A percentile compares a stretch with the other conserved stretches of the same genome.
phyloP scores from a whole-genome alignment of 129 eudicot genomes.

The Calendula officinalis region DNA sequence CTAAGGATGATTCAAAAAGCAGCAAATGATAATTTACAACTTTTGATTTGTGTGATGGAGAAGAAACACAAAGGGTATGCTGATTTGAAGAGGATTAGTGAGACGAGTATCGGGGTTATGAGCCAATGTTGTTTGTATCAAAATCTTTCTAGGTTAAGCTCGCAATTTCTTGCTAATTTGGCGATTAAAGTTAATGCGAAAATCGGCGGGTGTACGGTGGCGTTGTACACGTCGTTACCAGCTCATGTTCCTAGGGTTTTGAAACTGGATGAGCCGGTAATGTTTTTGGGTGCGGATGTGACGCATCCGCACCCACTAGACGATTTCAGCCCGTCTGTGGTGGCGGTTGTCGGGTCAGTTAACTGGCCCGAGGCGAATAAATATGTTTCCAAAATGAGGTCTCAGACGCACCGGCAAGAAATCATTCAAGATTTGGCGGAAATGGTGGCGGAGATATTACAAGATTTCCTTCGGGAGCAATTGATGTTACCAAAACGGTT shows the following conservation, averaged over 20 bases:
- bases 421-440: constrained; percentile 67
- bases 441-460: constrained; percentile 80
- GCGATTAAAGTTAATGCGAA: constrained; percentile 94
- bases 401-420: constrained; percentile 90
- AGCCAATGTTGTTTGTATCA: constrained; percentile 92
- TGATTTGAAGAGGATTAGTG: constrained; percentile 85
- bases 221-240: constrained; percentile 67
- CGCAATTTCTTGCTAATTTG: constrained; percentile 82
- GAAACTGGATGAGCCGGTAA: constrained; percentile 57
- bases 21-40: constrained; percentile 64
- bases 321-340: constrained; percentile 86
- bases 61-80: constrained; percentile 92
- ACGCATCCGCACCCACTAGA: constrained; percentile 91
- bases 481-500: constrained; percentile 58
- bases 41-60: constrained; percentile 90
- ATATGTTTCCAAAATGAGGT: constrained; percentile 84
- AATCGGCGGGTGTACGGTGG: constrained; percentile 94
- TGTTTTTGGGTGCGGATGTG: constrained; percentile 97
- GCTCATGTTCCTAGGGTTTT: constrained; percentile 73
- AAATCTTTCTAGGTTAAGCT: constrained; percentile 56
- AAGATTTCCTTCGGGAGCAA: constrained; percentile 53
- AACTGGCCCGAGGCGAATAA: constrained; percentile 94
- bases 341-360: constrained; percentile 90
- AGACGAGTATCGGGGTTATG: constrained; percentile 77
- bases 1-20: constrained; percentile 62